Evolutionary conservation across 129 eudicot species (phyloP).

Genomic region (Flaveria trinervia): DNA sequence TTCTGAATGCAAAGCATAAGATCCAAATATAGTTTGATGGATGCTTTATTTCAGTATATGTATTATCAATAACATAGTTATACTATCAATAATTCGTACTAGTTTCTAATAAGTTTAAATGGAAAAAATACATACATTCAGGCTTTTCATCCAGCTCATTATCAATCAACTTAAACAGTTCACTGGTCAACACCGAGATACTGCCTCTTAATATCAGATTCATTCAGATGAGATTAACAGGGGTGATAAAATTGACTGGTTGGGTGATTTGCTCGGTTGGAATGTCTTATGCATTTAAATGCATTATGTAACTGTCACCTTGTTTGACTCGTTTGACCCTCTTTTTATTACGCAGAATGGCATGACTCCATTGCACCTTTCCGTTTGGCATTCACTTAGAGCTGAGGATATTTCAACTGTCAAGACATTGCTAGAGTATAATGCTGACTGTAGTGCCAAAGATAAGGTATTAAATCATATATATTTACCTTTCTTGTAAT

Average conservation of each 20-base stretch:
- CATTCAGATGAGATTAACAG: not conserved
- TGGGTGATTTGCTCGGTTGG: not conserved
- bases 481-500: not conserved
- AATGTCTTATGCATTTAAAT: not conserved
- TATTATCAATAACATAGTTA: not conserved
- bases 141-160: too few species aligned
- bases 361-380: constrained; percentile 84
- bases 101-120: too few species aligned
- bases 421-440: constrained; percentile 70
- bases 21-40: not conserved
- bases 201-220: not conserved
- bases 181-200: not conserved
- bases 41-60: not conserved
- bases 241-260: not conserved
- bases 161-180: not conserved
- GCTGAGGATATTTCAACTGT: constrained; percentile 81
- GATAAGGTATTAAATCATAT: not conserved
- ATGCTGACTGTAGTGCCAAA: constrained; percentile 73
- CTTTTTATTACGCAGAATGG: constrained; percentile 57
- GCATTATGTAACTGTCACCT: not conserved
- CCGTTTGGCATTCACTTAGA: constrained; percentile 81
- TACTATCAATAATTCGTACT: too few species aligned
- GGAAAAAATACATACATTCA: too few species aligned
- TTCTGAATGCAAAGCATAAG: not conserved
- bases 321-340: not conserved